phyloP scores from a whole-genome alignment of 2,329 filamentous ascomycete genomes.

The Colletotrichum tanaceti region DNA sequence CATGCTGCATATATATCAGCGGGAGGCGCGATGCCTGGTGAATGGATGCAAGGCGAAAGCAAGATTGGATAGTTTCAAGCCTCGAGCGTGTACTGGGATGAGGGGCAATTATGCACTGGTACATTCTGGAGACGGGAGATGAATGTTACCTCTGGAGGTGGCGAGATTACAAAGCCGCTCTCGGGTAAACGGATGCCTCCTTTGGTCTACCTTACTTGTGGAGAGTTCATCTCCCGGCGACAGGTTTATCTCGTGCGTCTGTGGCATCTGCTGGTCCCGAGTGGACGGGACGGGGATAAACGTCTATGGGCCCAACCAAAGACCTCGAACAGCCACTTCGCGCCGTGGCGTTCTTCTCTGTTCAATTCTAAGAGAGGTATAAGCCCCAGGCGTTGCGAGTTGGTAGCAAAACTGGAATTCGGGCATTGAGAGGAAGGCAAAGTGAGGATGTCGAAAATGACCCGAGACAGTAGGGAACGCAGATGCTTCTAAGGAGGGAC shows the following conservation, averaged over 20 bases:
- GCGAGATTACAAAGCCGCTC: background rate
- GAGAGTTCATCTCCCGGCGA: background rate
- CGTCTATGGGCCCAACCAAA: slow-evolving; percentile 12
- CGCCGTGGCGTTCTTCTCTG: slow-evolving; percentile 1
- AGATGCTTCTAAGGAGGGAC: background rate
- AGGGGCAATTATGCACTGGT: background rate
- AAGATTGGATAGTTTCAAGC: slow-evolving; percentile 7
- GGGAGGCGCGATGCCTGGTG: background rate
- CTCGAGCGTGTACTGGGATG: background rate
- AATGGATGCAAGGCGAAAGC: background rate
- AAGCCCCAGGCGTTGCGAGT: background rate
- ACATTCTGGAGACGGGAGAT: background rate
- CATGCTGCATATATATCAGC: slow-evolving; percentile 4
- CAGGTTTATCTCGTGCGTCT: background rate
- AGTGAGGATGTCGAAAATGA: slow-evolving; percentile 1
- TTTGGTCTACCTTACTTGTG: background rate
- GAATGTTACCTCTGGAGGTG: background rate
- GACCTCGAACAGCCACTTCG: slow-evolving; percentile 6
- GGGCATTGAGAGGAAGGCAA: background rate
- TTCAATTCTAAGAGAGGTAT: slow-evolving; percentile 4
- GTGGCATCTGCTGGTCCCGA: slow-evolving; percentile 5
- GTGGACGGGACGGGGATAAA: background rate
- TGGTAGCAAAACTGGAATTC: background rate
- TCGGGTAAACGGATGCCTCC: background rate
- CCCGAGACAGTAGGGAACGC: slow-evolving; percentile 1